Evolutionary conservation across 2,329 filamentous ascomycete species (phyloP), one percentile per base, ranked within the genome.

Genomic region (Alternaria solani): DNA sequence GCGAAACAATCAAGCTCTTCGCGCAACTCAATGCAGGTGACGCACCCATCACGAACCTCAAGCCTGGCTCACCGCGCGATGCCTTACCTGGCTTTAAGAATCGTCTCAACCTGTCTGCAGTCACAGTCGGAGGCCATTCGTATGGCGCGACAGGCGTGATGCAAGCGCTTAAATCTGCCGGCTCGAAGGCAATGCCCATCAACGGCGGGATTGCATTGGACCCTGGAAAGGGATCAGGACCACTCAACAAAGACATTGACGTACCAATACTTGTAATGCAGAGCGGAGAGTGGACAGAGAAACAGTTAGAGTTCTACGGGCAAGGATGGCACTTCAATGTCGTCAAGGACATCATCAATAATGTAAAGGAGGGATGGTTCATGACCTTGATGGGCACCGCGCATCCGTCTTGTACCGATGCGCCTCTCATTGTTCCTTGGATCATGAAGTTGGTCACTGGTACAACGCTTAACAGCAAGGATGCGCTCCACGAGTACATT

Each of bases 331-430:
- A 91, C 73, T 91, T 90, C 60, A 84, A 87, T 36, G 85, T 86
- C 0, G 88, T 91, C 7, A 83, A 82, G 56, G 84, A 85, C 7
- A 79, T 90, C 2, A 86, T 86, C 2, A 75, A 80, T 74, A 78
- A 59, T 79, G 85, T 47, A 76, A 84, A 62, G 66, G 77, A 59
- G 75, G 82, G 55, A 75, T 83, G 81, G 81, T 82, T 82, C 65
- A 74, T 81, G 68, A 83, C 81, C 0, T 66, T 80, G 69, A 73
- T 66, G 66, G 75, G 75, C 28, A 71, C 72, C 79, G 74, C 87
- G 0, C 89, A 91, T 67, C 87, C 89, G 0, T 87, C 84, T 9
- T 86, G 89, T 20, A 90, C 89, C 0, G 89, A 91, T 68, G 89
- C 88, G 16, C 88, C 88, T 0, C 79, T 91, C 3, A 82, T 91